These are phyloP conservation scores for Fusarium nanum DNA, from an alignment of 2,329 filamentous ascomycete species.

Conservation along the genomic window DNA sequence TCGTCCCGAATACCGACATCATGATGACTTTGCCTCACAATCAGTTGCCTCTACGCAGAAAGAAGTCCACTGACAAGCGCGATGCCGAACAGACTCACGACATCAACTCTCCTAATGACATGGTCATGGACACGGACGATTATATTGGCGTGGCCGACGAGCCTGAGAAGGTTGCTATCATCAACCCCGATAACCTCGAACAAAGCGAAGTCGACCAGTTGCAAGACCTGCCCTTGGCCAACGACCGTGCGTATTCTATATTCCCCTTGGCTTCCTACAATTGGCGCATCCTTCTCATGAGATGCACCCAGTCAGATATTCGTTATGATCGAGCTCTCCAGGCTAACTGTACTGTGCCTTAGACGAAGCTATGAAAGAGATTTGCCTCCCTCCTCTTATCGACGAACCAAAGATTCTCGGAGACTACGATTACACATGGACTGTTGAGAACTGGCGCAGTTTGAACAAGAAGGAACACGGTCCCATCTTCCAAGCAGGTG, in stretches of 20 bases:
- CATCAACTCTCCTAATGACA: conserved; percentile 67
- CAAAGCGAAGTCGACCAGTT: conserved; percentile 59
- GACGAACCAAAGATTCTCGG: conserved; percentile 84
- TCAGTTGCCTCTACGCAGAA: conserved; percentile 36
- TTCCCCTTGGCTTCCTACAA: background rate
- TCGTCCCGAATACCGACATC: conserved; percentile 40
- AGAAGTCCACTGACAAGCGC: conserved; percentile 43
- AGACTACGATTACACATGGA: conserved; percentile 85
- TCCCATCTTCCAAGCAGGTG: conserved; percentile 86
- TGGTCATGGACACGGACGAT: conserved; percentile 67
- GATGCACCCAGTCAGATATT: background rate
- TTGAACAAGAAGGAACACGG: conserved; percentile 86
- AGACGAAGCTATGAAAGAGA: conserved; percentile 88
- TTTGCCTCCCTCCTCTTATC: conserved; percentile 76
- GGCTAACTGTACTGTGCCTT: conserved; percentile 37
- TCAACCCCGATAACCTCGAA: conserved; percentile 64
- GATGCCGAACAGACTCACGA: conserved; percentile 60
- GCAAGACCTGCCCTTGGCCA: conserved; percentile 62
- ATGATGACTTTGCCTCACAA: conserved; percentile 38
- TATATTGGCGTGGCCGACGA: conserved; percentile 63
- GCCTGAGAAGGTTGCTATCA: conserved; percentile 65
- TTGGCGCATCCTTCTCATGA: conserved; percentile 2
- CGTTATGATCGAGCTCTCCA: background rate
- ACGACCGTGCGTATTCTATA: conserved; percentile 61
- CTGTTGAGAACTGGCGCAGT: conserved; percentile 83